Conservation (phyloP, 2,329 filamentous ascomycete species). For the Penicillium psychrosexuale region DNA sequence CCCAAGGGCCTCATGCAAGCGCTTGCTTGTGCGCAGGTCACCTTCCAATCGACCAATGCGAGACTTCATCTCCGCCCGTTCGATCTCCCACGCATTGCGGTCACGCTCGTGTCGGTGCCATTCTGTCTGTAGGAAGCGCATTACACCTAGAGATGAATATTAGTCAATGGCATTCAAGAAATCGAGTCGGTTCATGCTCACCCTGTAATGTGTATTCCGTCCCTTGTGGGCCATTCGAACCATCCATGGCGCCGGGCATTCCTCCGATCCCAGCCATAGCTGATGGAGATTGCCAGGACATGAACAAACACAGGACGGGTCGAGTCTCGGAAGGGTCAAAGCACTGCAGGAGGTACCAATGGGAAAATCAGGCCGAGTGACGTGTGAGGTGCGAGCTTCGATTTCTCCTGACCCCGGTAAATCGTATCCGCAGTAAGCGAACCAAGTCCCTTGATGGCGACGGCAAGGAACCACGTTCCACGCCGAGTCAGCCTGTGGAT, state of each 20-base stretch:
- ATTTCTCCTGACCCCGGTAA: constrained; percentile 25
- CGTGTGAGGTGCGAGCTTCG: constrained; percentile 13
- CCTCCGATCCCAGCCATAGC: constrained; percentile 58
- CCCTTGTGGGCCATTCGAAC: constrained; percentile 52
- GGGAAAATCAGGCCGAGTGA: constrained; percentile 1
- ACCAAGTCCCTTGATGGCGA: constrained; percentile 16
- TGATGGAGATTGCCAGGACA: constrained; percentile 70
- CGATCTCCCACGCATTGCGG: constrained; percentile 97
- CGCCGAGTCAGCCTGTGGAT: constrained; percentile 12
- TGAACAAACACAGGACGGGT: constrained; percentile 34
- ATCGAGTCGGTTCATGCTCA: constrained; percentile 35
- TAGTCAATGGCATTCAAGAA: background rate
- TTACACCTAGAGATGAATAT: constrained; percentile 64
- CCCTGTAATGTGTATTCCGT: constrained; percentile 72
- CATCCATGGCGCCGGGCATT: constrained; percentile 47
- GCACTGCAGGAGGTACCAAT: background rate
- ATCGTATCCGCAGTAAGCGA: constrained; percentile 21
- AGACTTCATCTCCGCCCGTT: constrained; percentile 97
- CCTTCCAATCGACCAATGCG: constrained; percentile 94
- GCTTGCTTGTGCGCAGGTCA: constrained; percentile 79
- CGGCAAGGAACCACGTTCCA: constrained; percentile 18
- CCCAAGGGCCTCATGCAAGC: constrained; percentile 81
- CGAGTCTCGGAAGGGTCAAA: background rate
- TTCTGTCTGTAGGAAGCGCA: constrained; percentile 98
- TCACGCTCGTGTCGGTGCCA: constrained; percentile 99